Evolutionary conservation across 1,284 basidiomycete species (phyloP), one percentile per base, ranked within the genome.

Genomic region (Sparassis latifolia): DNA sequence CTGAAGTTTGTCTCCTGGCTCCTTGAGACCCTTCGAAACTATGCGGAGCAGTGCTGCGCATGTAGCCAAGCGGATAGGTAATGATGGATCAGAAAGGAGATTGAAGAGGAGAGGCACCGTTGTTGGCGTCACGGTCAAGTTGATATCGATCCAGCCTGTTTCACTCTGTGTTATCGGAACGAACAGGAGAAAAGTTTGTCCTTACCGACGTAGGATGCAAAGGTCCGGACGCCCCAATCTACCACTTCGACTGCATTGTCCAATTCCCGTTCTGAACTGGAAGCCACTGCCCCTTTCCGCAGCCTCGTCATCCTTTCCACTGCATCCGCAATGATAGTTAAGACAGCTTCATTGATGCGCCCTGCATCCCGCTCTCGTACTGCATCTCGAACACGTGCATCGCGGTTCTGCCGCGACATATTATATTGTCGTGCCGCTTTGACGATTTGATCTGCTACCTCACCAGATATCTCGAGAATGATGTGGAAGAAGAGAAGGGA

Each of bases 101-200:
- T 78, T 83, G 67, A 94, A 96, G 45, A 98, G 78, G 44, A 99
- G 72, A 4, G 86, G 82, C 31, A 99, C 83, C 0, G 94, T 94
- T 7, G 82, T 83, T 28, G 90, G 92, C 1, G 94, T 98, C 54
- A 99, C 88, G 32, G 97, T 92, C 52, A 99, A 76, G 61, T 92
- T 91, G 62, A 99, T 95, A 65, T 99, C 97, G 61, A 99, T 89
- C 97, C 97, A 99, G 6, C 94, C 93, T 96, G 60, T n/a, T 2
- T 27, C 6, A 42, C 6, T 10, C 2, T 3, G 10, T 32, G 12
- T 37, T 28, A 35, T 42, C 28, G 29, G 29, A 10, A 42, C 44
- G 12, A 43, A 10, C 42, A 7, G 28, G n/a, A 7, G 28, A 40
- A 42, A 6, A 6, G 20, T 40, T n/a, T 29, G 20, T 32, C 84